These are phyloP conservation scores for Dryadomyces quercivorus DNA, from an alignment of 2,329 filamentous ascomycete species.

Conservation along the genomic window DNA sequence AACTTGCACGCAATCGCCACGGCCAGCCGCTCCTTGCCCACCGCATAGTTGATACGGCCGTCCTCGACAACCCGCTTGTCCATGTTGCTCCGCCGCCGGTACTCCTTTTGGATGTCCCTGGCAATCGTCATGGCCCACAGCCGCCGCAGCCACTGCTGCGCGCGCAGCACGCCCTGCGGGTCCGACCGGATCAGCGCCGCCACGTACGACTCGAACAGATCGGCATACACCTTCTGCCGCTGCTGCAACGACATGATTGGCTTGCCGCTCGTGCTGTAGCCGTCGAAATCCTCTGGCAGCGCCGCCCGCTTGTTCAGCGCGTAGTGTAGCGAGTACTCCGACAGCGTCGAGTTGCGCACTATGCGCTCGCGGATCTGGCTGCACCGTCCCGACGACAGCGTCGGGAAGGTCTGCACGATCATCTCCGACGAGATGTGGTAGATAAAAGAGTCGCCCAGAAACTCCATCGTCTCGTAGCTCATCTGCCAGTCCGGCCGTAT, in stretches of 20 bases:
- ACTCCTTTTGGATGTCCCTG: slow-evolving; percentile 36
- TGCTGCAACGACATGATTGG: slow-evolving; percentile 34
- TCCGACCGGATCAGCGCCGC: slow-evolving; percentile 65
- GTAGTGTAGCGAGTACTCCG: slow-evolving; percentile 57
- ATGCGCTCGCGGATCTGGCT: slow-evolving; percentile 68
- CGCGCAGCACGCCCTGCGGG: slow-evolving; percentile 46
- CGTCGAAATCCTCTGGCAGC: slow-evolving; percentile 35
- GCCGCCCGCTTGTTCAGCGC: slow-evolving; percentile 53
- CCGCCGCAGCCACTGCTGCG: slow-evolving; percentile 58
- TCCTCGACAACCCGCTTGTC: not conserved
- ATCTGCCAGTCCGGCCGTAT: slow-evolving; percentile 22
- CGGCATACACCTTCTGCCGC: slow-evolving; percentile 63
- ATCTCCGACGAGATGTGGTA: slow-evolving; percentile 59
- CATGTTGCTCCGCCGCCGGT: slow-evolving; percentile 14
- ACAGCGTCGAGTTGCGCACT: slow-evolving; percentile 69
- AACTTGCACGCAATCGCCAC: slow-evolving; percentile 40
- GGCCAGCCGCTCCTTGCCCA: not conserved
- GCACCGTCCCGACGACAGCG: slow-evolving; percentile 53
- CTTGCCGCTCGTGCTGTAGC: slow-evolving; percentile 23
- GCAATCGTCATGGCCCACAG: slow-evolving; percentile 60
- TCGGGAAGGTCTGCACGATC: slow-evolving; percentile 58
- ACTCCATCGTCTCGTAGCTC: slow-evolving; percentile 75
- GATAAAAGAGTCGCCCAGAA: slow-evolving; percentile 76
- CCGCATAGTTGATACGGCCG: not conserved
- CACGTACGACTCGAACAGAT: slow-evolving; percentile 86